Conservation (phyloP, 257 asterid species). For the Solanum arcanum region DNA sequence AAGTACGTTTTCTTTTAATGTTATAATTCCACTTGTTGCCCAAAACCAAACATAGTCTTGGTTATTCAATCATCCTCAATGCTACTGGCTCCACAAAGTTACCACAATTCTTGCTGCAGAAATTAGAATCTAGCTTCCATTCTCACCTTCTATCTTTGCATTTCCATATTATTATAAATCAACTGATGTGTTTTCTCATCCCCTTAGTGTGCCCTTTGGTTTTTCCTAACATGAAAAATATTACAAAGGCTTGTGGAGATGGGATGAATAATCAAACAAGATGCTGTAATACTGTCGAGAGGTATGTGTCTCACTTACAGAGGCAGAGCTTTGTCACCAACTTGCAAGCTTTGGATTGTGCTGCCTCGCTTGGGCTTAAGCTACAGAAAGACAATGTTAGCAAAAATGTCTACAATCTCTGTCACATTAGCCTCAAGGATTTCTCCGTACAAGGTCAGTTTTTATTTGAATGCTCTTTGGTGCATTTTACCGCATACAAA, state of each 20-base stretch:
- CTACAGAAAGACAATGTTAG: slow-evolving; percentile 67
- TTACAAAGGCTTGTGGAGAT: slow-evolving; percentile 51
- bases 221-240: slow-evolving; percentile 60
- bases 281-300: slow-evolving; percentile 68
- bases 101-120: not conserved
- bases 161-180: not conserved
- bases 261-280: slow-evolving; percentile 35
- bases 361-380: slow-evolving; percentile 72
- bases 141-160: not conserved
- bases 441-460: slow-evolving; percentile 95
- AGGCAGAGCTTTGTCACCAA: slow-evolving; percentile 91
- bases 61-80: not conserved
- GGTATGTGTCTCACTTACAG: slow-evolving; percentile 78
- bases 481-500: not conserved
- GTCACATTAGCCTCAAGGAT: slow-evolving; percentile 85
- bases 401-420: slow-evolving; percentile 53
- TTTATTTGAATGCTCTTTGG: not conserved
- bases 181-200: not conserved
- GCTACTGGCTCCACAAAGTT: not conserved
- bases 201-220: slow-evolving; percentile 79
- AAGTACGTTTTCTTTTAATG: not conserved
- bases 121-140: not conserved
- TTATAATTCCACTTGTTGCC: not conserved
- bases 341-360: slow-evolving; percentile 95
- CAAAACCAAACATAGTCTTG: not conserved